Percentiles rank a stretch among this genome's conserved stretches.
Evolutionary conservation across 2,329 filamentous ascomycete genomes (phyloP).

Genomic region (Diplodia seriata): DNA sequence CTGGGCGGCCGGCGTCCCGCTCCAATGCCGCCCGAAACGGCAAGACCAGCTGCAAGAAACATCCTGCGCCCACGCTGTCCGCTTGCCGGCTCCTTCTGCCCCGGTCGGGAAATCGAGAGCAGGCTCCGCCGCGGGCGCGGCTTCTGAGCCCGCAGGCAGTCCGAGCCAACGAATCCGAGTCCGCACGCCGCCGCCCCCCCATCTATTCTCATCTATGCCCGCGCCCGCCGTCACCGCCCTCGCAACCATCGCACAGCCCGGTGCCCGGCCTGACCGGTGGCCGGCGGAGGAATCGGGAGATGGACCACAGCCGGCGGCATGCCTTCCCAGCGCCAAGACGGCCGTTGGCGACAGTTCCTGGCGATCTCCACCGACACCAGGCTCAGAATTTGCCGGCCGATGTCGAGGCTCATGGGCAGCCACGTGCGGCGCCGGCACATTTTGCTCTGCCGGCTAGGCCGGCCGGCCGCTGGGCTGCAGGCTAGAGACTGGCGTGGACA

Average conservation of each 20-base stretch:
- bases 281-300: conserved; percentile 7
- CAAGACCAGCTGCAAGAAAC: conserved; percentile 20
- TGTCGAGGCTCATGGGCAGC: conserved; percentile 18
- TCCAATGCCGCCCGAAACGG: conserved; percentile 13
- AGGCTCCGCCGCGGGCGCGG: conserved; percentile 20
- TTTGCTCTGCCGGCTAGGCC: conserved; percentile 14
- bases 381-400: conserved; percentile 22
- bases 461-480: conserved; percentile 18
- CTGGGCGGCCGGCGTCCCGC: conserved; percentile 26
- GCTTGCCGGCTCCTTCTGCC: conserved; percentile 1
- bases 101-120: conserved; percentile 2
- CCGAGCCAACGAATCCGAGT: conserved; percentile 9
- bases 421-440: conserved; percentile 28
- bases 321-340: conserved; percentile 13
- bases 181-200: neutral
- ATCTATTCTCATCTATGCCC: neutral
- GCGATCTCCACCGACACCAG: conserved; percentile 26
- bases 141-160: conserved; percentile 15
- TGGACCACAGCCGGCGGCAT: conserved; percentile 11
- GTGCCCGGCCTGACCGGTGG: conserved; percentile 11
- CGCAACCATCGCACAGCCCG: neutral
- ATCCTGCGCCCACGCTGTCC: conserved; percentile 12
- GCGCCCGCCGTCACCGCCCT: conserved; percentile 13
- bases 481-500: conserved; percentile 4
- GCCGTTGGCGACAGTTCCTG: conserved; percentile 28